These are phyloP conservation scores for Aspergillus pseudonomiae DNA, from an alignment of 2,329 filamentous ascomycete species.

Conservation along the genomic window DNA sequence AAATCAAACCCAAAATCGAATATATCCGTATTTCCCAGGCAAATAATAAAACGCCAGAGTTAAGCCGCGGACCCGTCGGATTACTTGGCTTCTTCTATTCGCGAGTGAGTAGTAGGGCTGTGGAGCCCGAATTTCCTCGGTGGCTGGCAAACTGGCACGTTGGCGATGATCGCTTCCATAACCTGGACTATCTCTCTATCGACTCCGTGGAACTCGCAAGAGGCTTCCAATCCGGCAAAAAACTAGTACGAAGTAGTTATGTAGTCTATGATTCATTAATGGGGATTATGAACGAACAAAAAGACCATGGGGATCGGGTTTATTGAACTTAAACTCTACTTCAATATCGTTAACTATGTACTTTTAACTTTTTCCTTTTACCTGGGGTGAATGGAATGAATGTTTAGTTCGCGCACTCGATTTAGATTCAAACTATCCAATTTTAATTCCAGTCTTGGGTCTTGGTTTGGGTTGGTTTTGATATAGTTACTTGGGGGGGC, in stretches of 20 bases:
- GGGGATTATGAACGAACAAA: not conserved
- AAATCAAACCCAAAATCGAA: not conserved
- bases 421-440: not conserved
- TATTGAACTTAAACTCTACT: too few relatives aligned
- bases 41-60: not conserved
- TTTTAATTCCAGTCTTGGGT: not conserved
- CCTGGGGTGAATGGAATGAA: not conserved
- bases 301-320: too few relatives aligned
- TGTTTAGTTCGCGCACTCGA: not conserved
- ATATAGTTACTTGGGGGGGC: not conserved
- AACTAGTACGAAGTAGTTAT: too few relatives aligned
- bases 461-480: not conserved
- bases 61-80: not conserved
- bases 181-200: not conserved
- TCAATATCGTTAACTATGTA: not conserved
- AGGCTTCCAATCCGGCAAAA: too few relatives aligned
- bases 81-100: not conserved
- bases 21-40: not conserved
- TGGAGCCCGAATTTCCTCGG: not conserved
- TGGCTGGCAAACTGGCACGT: slow-evolving; percentile 2
- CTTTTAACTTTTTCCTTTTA: not conserved
- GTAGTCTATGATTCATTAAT: not conserved
- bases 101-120: not conserved
- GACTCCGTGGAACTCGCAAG: too few relatives aligned
- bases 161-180: not conserved